Conservation (phyloP, 2,329 filamentous ascomycete species). For the Blastomyces silverae region DNA sequence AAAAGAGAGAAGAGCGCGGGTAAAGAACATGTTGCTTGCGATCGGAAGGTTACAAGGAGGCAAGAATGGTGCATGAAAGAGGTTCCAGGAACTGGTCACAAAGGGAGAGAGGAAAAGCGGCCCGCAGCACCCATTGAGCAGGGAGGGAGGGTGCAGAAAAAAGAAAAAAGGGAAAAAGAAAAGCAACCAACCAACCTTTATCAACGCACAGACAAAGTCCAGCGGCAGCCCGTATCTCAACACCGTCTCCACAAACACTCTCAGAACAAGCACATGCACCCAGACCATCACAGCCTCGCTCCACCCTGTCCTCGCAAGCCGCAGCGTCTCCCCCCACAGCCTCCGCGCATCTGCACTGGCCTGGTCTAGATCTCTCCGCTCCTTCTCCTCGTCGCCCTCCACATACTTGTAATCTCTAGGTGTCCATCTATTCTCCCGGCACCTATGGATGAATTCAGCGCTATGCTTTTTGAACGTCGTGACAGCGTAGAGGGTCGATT, state of each 20-base stretch:
- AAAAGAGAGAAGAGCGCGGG: background rate
- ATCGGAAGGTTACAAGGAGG: slow-evolving; percentile 1
- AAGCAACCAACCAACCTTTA: slow-evolving; percentile 60
- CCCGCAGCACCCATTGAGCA: background rate
- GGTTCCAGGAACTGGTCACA: background rate
- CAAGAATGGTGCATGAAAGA: background rate
- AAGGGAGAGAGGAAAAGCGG: background rate
- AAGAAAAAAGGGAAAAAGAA: background rate
- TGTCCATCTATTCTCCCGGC: slow-evolving; percentile 87
- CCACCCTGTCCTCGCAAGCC: slow-evolving; percentile 84
- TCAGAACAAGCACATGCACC: slow-evolving; percentile 82
- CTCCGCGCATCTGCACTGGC: slow-evolving; percentile 80
- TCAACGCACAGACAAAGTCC: slow-evolving; percentile 75
- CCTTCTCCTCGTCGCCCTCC: slow-evolving; percentile 81
- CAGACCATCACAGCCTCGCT: slow-evolving; percentile 94
- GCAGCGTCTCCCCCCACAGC: slow-evolving; percentile 83
- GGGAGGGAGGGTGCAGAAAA: background rate
- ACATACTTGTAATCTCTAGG: slow-evolving; percentile 91
- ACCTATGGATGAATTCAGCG: slow-evolving; percentile 83
- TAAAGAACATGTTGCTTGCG: background rate
- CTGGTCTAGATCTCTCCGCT: slow-evolving; percentile 76
- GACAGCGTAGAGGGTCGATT: slow-evolving; percentile 81
- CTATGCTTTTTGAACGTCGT: slow-evolving; percentile 91
- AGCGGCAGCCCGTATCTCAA: slow-evolving; percentile 87
- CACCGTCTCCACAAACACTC: slow-evolving; percentile 98